phyloP scores from a whole-genome alignment of 2,329 filamentous ascomycete species.

The Pseudogymnoascus sp. region DNA sequence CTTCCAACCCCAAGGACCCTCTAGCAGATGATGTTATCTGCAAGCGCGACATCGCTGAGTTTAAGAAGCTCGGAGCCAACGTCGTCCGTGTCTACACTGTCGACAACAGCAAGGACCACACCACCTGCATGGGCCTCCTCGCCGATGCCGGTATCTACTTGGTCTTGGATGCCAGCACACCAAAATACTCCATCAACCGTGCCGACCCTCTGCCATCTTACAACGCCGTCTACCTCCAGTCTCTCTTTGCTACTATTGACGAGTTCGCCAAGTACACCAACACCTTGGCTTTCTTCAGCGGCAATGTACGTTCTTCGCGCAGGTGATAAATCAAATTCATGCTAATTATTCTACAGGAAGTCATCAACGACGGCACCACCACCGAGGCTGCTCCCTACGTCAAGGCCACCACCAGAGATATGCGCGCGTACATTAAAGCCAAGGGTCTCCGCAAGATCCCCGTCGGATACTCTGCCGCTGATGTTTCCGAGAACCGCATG shows the following conservation, averaged over 20 bases:
- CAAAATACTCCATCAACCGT: constrained; percentile 75
- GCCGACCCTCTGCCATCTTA: constrained; percentile 55
- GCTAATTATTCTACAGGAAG: constrained; percentile 45
- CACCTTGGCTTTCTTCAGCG: constrained; percentile 93
- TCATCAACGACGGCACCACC: constrained; percentile 82
- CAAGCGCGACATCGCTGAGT: constrained; percentile 75
- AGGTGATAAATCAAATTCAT: not conserved
- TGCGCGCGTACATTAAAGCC: constrained; percentile 82
- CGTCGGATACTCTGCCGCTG: constrained; percentile 94
- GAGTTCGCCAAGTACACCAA: constrained; percentile 76
- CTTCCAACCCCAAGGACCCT: constrained; percentile 62
- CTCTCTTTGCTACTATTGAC: constrained; percentile 81
- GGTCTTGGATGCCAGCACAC: constrained; percentile 81
- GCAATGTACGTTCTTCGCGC: constrained; percentile 45
- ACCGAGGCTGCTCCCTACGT: constrained; percentile 87
- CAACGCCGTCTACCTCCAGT: constrained; percentile 67
- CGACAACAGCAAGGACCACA: constrained; percentile 72
- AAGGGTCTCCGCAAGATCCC: constrained; percentile 71
- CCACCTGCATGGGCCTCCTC: constrained; percentile 74
- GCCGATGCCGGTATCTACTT: constrained; percentile 88
- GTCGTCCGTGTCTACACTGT: constrained; percentile 93
- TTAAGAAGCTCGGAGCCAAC: constrained; percentile 76
- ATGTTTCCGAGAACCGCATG: constrained; percentile 73
- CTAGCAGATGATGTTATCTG: constrained; percentile 64
- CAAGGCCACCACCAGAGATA: constrained; percentile 94